These are phyloP conservation scores for Daedaleopsis nitida DNA, from an alignment of 768 basidiomycete genomes.

Conservation along the genomic window DNA sequence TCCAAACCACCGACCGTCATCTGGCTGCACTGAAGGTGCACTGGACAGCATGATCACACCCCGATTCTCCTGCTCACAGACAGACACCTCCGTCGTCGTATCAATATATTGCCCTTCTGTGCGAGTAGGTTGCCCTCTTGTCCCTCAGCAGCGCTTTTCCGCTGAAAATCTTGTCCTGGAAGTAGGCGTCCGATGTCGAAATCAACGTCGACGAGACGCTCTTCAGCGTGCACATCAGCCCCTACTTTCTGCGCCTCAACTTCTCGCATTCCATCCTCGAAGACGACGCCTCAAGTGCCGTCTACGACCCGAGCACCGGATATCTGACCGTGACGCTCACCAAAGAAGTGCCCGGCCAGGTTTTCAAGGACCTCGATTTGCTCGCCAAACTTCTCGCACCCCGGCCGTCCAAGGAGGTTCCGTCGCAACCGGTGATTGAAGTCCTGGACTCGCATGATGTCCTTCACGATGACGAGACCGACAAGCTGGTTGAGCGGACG, in stretches of 20 bases:
- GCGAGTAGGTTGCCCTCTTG: constrained; percentile 29
- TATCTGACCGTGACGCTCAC: constrained; percentile 72
- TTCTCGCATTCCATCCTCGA: constrained; percentile 70
- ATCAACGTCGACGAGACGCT: constrained; percentile 72
- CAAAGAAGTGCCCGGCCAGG: constrained; percentile 65
- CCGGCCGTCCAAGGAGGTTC: constrained; percentile 40
- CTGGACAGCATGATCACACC: constrained; percentile 39
- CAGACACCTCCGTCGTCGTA: constrained; percentile 32
- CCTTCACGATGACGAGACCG: constrained; percentile 25
- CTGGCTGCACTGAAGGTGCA: neutral
- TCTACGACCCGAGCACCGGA: constrained; percentile 80
- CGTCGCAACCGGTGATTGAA: constrained; percentile 52
- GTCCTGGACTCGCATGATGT: constrained; percentile 41
- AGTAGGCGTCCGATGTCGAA: constrained; percentile 81
- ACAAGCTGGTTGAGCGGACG: constrained; percentile 47
- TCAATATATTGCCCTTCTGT: constrained; percentile 39
- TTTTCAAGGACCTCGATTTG: constrained; percentile 78
- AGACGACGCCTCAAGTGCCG: constrained; percentile 66
- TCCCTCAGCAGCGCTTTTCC: neutral
- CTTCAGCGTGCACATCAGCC: constrained; percentile 76
- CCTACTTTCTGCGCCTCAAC: constrained; percentile 81
- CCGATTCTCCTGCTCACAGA: constrained; percentile 40
- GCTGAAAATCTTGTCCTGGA: constrained; percentile 19
- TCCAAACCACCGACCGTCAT: neutral
- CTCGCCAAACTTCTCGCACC: constrained; percentile 79